A percentile compares a stretch with the other conserved stretches of the same genome.
phyloP scores from a whole-genome alignment of 768 basidiomycete species.

The Xanthoconium stramineum region DNA sequence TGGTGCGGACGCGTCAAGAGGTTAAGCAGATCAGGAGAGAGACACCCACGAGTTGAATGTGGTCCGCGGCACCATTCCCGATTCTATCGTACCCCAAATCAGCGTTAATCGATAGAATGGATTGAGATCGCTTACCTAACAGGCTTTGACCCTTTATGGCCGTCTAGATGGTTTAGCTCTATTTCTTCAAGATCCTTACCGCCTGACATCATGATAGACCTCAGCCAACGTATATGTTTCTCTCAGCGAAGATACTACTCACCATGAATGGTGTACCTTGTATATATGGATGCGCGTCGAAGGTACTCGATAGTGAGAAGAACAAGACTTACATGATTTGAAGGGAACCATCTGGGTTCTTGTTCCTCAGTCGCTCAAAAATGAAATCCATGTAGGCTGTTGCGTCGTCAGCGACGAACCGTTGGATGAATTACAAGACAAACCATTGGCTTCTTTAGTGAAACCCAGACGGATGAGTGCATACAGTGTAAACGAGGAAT shows the following conservation, averaged over 20 bases:
- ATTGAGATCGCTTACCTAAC: constrained; percentile 46
- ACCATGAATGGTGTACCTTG: constrained; percentile 87
- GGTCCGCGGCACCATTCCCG: constrained; percentile 95
- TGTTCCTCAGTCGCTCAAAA: constrained; percentile 73
- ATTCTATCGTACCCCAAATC: constrained; percentile 43
- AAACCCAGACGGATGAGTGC: constrained; percentile 92
- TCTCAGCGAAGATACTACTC: background rate
- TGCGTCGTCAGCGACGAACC: background rate
- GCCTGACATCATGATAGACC: constrained; percentile 33
- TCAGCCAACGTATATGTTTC: background rate
- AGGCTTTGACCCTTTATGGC: constrained; percentile 80
- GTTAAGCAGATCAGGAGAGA: background rate
- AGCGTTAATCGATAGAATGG: background rate
- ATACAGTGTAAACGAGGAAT: constrained; percentile 93
- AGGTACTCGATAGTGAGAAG: background rate
- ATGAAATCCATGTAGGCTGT: constrained; percentile 91
- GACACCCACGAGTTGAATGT: constrained; percentile 71
- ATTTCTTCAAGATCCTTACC: constrained; percentile 80
- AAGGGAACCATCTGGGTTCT: constrained; percentile 86
- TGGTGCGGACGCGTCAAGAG: background rate
- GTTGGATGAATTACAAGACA: constrained; percentile 10
- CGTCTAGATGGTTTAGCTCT: constrained; percentile 84
- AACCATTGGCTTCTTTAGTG: constrained; percentile 87
- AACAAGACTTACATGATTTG: constrained; percentile 72
- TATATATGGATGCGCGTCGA: background rate